These are phyloP conservation scores for Fremontodendron californicum DNA, from an alignment of 345 rosid species.

Conservation along the genomic window DNA sequence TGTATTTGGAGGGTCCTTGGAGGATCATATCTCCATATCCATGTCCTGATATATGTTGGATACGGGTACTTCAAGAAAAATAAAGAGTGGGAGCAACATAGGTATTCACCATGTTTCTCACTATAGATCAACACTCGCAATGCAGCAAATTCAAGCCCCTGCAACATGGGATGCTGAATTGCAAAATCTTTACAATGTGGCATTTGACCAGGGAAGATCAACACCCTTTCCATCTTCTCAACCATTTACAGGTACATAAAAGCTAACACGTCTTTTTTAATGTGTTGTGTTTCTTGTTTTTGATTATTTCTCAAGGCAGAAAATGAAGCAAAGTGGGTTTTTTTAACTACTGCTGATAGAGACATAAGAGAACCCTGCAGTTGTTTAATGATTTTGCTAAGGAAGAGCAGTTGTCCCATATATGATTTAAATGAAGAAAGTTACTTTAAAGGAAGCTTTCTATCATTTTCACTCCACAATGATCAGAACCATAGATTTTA, in stretches of 20 bases:
- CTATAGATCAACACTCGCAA: neutral
- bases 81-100: too few relatives aligned
- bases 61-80: too few relatives aligned
- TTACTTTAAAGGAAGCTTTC: conserved; percentile 20
- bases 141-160: conserved; percentile 53
- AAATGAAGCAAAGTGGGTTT: conserved; percentile 25
- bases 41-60: too few relatives aligned
- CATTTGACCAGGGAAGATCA: conserved; percentile 47
- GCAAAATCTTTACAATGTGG: conserved; percentile 55
- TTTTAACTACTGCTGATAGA: conserved; percentile 25
- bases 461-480: conserved; percentile 15
- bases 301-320: conserved; percentile 21
- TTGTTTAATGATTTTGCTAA: conserved; percentile 27
- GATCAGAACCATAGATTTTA: conserved; percentile 24
- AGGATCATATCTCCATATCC: too few relatives aligned
- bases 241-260: conserved; percentile 47
- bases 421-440: conserved; percentile 19
- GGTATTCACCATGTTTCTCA: neutral
- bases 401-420: conserved; percentile 26
- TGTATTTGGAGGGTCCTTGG: too few relatives aligned
- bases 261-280: conserved; percentile 20
- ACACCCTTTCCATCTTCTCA: conserved; percentile 35
- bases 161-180: conserved; percentile 63
- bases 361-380: conserved; percentile 35
- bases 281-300: conserved; percentile 10